These are phyloP conservation scores for Trichoderma koningiopsis DNA, from an alignment of 2,329 filamentous ascomycete species.

Conservation along the genomic window DNA sequence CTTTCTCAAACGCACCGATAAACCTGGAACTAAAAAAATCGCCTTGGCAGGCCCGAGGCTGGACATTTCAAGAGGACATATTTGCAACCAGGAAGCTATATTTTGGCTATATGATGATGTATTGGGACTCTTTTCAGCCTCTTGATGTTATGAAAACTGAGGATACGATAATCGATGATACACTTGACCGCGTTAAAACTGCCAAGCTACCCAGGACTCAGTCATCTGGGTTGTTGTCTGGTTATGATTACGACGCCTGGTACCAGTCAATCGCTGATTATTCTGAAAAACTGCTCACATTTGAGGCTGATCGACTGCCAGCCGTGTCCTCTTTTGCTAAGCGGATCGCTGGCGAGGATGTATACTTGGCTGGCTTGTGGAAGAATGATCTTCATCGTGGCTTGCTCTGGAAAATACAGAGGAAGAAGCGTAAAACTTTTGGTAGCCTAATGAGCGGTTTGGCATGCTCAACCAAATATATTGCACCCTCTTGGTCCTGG, in stretches of 20 bases:
- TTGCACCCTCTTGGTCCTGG: conserved; percentile 9
- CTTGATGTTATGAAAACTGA: conserved; percentile 5
- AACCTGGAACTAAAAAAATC: background rate
- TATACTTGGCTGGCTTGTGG: conserved; percentile 1
- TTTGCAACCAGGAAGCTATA: conserved; percentile 6
- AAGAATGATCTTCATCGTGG: conserved; percentile 1
- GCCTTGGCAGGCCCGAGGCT: background rate
- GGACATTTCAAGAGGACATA: conserved; percentile 7
- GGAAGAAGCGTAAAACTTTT: background rate
- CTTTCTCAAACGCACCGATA: background rate
- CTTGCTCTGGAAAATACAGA: background rate
- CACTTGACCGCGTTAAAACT: background rate
- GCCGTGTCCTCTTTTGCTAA: conserved; percentile 1
- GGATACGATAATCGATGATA: background rate
- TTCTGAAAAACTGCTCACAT: background rate
- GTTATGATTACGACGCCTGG: background rate
- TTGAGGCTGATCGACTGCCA: background rate
- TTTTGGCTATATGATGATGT: conserved; percentile 9
- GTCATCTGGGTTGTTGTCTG: background rate
- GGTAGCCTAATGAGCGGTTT: background rate
- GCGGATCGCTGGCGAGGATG: conserved; percentile 6
- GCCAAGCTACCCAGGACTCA: background rate
- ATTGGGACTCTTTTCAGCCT: conserved; percentile 2
- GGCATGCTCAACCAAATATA: background rate
- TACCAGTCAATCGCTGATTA: background rate